Evolutionary conservation across 768 basidiomycete genomes (phyloP).

Genomic region (Strobilomyces echinocephalus): DNA sequence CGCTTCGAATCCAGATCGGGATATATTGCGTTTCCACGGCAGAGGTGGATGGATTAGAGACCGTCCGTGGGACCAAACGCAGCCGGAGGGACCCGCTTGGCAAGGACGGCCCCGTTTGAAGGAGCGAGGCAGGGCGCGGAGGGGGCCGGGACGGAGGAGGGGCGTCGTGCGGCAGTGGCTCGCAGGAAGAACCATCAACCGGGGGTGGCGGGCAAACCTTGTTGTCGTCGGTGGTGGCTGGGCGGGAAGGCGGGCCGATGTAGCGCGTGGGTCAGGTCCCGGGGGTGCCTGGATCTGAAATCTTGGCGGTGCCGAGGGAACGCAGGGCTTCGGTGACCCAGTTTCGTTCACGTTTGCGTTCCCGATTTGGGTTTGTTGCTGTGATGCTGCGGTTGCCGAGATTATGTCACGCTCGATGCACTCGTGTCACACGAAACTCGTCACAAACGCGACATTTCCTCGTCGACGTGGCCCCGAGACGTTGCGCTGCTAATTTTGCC

Average conservation of each 20-base stretch:
- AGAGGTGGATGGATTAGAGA: neutral
- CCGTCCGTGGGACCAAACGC: neutral
- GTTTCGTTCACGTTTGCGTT: constrained; percentile 27
- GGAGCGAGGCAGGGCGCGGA: neutral
- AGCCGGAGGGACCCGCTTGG: neutral
- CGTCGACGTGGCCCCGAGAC: constrained; percentile 36
- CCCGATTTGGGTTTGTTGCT: constrained; percentile 35
- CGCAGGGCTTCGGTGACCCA: constrained; percentile 24
- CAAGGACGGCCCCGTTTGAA: constrained; percentile 13
- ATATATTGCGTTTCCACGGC: constrained; percentile 15
- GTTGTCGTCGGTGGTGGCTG: constrained; percentile 17
- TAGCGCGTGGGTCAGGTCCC: constrained; percentile 10
- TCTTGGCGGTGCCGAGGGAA: constrained; percentile 45
- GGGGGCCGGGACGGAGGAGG: constrained; percentile 8
- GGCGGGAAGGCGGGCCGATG: constrained; percentile 21
- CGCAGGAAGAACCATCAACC: constrained; percentile 11
- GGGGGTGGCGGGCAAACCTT: constrained; percentile 18
- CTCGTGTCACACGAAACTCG: constrained; percentile 19
- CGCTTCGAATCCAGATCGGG: constrained; percentile 21
- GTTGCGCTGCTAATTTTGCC: constrained; percentile 28
- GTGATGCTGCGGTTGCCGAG: constrained; percentile 31
- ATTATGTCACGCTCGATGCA: constrained; percentile 28
- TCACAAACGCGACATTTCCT: constrained; percentile 30
- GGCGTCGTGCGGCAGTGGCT: neutral
- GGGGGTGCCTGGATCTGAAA: constrained; percentile 33